These are phyloP conservation scores for Xerophyta viscosa DNA, from an alignment of 106 monocot species.

Conservation along the genomic window DNA sequence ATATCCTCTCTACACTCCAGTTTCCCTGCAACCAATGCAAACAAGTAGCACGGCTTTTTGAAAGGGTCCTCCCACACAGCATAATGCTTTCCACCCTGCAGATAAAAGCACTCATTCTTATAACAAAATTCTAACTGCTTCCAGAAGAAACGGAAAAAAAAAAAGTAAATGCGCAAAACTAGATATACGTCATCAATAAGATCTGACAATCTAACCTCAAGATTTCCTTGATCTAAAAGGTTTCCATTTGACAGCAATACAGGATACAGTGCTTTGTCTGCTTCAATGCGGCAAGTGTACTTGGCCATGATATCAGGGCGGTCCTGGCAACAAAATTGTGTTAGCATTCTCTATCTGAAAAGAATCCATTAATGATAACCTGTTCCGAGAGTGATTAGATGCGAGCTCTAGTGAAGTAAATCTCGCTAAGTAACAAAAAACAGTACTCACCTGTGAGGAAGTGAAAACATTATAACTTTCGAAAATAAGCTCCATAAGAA, in stretches of 20 bases:
- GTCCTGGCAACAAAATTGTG: conserved; percentile 39
- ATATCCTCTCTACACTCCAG: conserved; percentile 87
- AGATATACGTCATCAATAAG: neutral
- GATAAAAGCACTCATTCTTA: neutral
- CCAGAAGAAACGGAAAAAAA: neutral
- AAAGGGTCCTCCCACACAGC: conserved; percentile 92
- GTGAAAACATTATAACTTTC: too few species aligned
- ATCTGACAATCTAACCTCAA: conserved; percentile 38
- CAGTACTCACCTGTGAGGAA: too few species aligned
- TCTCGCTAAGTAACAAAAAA: too few species aligned
- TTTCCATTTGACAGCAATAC: conserved; percentile 95
- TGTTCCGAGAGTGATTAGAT: too few species aligned
- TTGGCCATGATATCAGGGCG: conserved; percentile 97
- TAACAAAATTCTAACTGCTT: neutral
- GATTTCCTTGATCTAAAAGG: conserved; percentile 73
- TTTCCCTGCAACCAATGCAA: conserved; percentile 92
- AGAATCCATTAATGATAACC: too few species aligned
- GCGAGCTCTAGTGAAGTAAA: too few species aligned
- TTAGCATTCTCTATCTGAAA: conserved; percentile 1
- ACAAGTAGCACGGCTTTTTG: conserved; percentile 94
- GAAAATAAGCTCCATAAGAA: too few species aligned
- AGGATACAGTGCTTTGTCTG: conserved; percentile 81
- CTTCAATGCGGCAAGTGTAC: conserved; percentile 92
- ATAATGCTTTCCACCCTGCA: conserved; percentile 87
- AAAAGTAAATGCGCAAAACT: neutral